Percentiles rank a stretch among this genome's conserved stretches.
phyloP scores from a whole-genome alignment of 768 basidiomycete species.

The Amanita jacksonii region DNA sequence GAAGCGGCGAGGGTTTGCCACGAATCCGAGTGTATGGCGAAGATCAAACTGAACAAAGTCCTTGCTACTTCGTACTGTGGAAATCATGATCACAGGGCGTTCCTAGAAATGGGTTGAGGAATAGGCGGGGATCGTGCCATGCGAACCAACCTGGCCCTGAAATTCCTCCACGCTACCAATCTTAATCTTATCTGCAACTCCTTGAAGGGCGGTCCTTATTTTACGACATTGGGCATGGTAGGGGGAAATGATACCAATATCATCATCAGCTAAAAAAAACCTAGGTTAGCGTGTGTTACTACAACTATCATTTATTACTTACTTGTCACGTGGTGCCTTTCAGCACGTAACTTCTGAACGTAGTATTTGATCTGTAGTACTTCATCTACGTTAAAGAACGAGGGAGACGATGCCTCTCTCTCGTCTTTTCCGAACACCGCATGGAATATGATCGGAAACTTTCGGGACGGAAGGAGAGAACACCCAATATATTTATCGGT shows the following conservation, averaged over 20 bases:
- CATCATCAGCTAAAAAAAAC: constrained; percentile 17
- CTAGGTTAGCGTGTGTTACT: background rate
- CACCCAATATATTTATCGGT: constrained; percentile 31
- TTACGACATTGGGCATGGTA: constrained; percentile 56
- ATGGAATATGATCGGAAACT: constrained; percentile 58
- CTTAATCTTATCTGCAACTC: constrained; percentile 31
- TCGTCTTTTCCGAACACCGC: constrained; percentile 50
- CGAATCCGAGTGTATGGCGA: constrained; percentile 47
- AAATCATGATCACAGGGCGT: constrained; percentile 47
- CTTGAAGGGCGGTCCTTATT: constrained; percentile 26
- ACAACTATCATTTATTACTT: constrained; percentile 11
- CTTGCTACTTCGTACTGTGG: constrained; percentile 46
- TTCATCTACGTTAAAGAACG: constrained; percentile 64
- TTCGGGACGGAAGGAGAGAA: constrained; percentile 28
- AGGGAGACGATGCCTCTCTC: constrained; percentile 56
- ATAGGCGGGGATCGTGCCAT: constrained; percentile 21
- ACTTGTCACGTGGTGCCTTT: constrained; percentile 33
- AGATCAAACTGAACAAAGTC: constrained; percentile 42
- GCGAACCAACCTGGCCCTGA: constrained; percentile 45
- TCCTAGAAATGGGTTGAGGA: constrained; percentile 30
- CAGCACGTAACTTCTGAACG: constrained; percentile 25
- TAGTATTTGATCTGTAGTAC: constrained; percentile 43
- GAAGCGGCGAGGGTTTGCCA: constrained; percentile 44
- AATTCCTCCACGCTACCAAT: constrained; percentile 64
- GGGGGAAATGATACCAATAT: constrained; percentile 60